Evolutionary conservation across 2,329 filamentous ascomycete genomes (phyloP).

Genomic region (Dactylellina parvicollis): DNA sequence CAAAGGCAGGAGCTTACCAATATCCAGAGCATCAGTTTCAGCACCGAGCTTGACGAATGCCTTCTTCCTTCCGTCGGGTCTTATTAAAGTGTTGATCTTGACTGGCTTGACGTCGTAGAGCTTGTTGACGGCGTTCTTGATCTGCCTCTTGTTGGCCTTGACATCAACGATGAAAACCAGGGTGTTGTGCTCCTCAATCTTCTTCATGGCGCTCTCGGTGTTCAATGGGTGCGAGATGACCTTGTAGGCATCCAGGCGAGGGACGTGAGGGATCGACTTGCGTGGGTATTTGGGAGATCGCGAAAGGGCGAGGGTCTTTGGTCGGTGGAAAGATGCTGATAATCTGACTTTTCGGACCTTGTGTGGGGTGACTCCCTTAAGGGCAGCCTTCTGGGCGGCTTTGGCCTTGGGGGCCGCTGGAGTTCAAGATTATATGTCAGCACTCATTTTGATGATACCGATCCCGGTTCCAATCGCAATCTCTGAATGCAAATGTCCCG

Average conservation of each 20-base stretch:
- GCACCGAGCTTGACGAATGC: constrained; percentile 94
- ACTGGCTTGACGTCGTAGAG: constrained; percentile 97
- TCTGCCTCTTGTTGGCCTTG: constrained; percentile 99
- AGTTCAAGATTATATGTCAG: constrained; percentile 60
- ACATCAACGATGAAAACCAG: constrained; percentile 96
- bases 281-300: constrained; percentile 95
- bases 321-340: constrained; percentile 94
- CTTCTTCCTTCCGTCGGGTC: constrained; percentile 98
- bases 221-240: constrained; percentile 97
- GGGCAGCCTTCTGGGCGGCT: constrained; percentile 92
- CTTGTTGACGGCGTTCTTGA: constrained; percentile 98
- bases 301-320: constrained; percentile 93
- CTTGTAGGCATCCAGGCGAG: constrained; percentile 96
- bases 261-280: constrained; percentile 88
- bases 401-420: constrained; percentile 81
- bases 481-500: constrained; percentile 32
- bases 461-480: constrained; percentile 30
- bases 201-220: constrained; percentile 99
- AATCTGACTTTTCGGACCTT: constrained; percentile 93
- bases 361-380: constrained; percentile 83
- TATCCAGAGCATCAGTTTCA: constrained; percentile 98
- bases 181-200: constrained; percentile 99
- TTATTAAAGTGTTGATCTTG: constrained; percentile 99
- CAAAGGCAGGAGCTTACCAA: constrained; percentile 62
- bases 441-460: background rate